Evolutionary conservation across 352 stramenopile species (phyloP), one percentile per base, ranked within the genome.

Genomic region (Pythium guiyangense): DNA sequence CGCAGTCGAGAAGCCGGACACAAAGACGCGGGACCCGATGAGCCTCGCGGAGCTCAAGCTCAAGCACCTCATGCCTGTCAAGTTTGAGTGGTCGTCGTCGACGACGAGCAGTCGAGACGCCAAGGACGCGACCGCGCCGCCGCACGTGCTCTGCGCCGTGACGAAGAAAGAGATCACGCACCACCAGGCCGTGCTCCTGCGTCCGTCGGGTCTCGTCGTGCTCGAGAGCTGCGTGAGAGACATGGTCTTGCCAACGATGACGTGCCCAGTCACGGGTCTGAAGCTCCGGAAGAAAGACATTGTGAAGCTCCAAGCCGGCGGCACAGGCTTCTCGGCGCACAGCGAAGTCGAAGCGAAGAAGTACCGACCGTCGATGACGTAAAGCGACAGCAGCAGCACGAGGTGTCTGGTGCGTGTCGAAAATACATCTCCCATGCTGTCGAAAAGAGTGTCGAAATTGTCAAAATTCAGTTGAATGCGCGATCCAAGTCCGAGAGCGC

Each of bases 221-320:
- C 70, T 95, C 4, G 83, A 86, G 54, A 90, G 62, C 49, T 92
- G 82, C 52, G 51, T 95, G 18, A 82, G 88, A 58, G 79, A 92
- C 57, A 92, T 89, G 81, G 83, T 95, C 56, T 55, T 88, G 43
- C 85, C 85, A 6, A 85, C 77, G n/a, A 92, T 95, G 83, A 95
- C 81, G 60, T 95, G 85, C 56, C 85, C 85, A n/a, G 65, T 93
- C 9, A 86, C 79, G 15, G 85, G 85, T 0, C 70, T 95, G 39
- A 95, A 95, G 70, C 68, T 95, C 27, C 74, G 80, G 20, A 90
- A 91, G 73, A 92, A 93, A 63, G 85, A 95, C 49, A 86, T 95
- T 58, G 67, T 95, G 37, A 72, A 81, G 45, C 68, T 95, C 6
- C 83, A 93, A 61, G 67, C 77, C 0, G 83, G 83, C 27, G 85